Evolutionary conservation across 2,329 filamentous ascomycete genomes (phyloP).

Genomic region (Sclerotinia trifoliorum): DNA sequence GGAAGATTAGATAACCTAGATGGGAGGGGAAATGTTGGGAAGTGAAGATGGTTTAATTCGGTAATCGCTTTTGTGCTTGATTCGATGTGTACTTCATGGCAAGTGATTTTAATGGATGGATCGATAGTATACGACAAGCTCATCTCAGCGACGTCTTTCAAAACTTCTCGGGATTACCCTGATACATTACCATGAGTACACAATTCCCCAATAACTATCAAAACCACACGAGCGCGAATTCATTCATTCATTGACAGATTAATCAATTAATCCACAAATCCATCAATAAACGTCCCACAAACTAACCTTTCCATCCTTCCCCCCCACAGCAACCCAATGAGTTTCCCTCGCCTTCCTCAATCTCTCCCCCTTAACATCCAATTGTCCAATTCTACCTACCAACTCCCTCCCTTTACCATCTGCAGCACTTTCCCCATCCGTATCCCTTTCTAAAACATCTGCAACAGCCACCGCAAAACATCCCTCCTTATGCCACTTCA

Average conservation of each 20-base stretch:
- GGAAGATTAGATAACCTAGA: no score
- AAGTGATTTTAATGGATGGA: no score
- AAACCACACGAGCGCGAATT: neutral
- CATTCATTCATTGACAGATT: neutral
- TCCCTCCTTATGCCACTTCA: constrained; percentile 92
- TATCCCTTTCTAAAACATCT: constrained; percentile 26
- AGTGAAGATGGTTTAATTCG: no score
- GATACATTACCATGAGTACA: no score
- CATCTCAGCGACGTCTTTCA: no score
- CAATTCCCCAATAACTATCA: neutral
- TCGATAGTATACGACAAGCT: no score
- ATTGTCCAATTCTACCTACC: constrained; percentile 41
- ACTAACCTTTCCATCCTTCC: constrained; percentile 93
- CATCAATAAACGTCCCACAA: constrained; percentile 82
- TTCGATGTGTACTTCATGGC: no score
- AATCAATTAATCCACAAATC: neutral
- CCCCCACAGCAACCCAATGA: constrained; percentile 77
- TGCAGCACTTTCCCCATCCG: constrained; percentile 12
- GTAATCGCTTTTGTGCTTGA: no score
- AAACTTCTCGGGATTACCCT: no score
- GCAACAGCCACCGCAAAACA: constrained; percentile 81
- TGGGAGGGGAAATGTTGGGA: no score
- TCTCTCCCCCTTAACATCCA: constrained; percentile 59
- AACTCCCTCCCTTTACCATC: constrained; percentile 25
- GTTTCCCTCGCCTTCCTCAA: constrained; percentile 63